Conservation (phyloP, 73 alveolate species). For the Paramecium pentaurelia region DNA sequence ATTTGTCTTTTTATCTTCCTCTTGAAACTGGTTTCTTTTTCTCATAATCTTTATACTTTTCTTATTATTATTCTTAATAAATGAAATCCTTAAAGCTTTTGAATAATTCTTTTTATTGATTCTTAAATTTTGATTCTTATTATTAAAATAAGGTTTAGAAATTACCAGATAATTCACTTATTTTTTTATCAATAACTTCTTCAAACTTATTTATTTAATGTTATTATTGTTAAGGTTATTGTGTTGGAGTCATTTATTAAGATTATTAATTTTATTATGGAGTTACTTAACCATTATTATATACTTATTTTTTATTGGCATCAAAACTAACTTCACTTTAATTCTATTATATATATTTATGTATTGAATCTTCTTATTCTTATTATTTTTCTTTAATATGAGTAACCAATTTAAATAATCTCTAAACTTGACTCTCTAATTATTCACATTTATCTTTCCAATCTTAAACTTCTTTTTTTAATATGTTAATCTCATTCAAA, state of each 20-base stretch:
- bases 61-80: background rate
- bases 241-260: background rate
- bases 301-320: background rate
- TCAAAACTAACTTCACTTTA: constrained; percentile 20
- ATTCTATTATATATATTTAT: background rate
- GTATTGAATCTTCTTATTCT: background rate
- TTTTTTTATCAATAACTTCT: constrained; percentile 22
- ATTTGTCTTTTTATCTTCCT: background rate
- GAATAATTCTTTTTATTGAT: background rate
- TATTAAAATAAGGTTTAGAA: background rate
- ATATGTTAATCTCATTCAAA: background rate
- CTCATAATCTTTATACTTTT: background rate
- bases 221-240: background rate
- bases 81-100: background rate
- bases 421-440: background rate
- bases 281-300: background rate
- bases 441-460: constrained; percentile 17
- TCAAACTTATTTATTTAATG: background rate
- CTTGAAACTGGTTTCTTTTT: background rate
- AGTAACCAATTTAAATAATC: background rate
- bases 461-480: background rate
- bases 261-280: background rate
- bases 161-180: background rate
- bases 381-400: background rate
- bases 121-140: constrained; percentile 33